A percentile compares a stretch with the other conserved stretches of the same genome.
Evolutionary conservation across 2,329 filamentous ascomycete genomes (phyloP).

Genomic region (Curvularia verruculosa): DNA sequence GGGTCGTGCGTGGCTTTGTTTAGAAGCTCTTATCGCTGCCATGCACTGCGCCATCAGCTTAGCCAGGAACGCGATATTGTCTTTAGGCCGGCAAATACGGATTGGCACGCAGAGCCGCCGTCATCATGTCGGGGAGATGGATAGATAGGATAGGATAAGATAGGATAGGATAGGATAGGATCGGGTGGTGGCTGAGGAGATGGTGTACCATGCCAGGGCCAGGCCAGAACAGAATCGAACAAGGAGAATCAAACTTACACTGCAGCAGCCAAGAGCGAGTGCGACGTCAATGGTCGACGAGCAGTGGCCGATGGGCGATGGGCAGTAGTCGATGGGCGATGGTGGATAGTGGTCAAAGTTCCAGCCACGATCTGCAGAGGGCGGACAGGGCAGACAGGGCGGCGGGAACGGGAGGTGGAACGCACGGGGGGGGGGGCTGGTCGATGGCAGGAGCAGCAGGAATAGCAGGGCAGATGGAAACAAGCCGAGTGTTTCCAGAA

Average conservation of each 20-base stretch:
- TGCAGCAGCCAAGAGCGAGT: constrained; percentile 24
- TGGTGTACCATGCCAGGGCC: not conserved
- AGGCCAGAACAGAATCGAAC: not conserved
- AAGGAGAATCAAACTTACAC: constrained; percentile 33
- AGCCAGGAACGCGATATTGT: constrained; percentile 40
- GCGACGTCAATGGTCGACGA: constrained; percentile 23
- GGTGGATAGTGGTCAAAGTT: too few relatives aligned
- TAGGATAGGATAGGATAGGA: too few relatives aligned
- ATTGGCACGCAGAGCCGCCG: constrained; percentile 7
- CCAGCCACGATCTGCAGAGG: constrained; percentile 21
- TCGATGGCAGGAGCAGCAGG: too few relatives aligned
- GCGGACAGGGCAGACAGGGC: too few relatives aligned
- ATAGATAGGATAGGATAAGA: too few relatives aligned
- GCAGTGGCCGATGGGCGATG: constrained; percentile 9
- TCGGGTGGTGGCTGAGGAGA: too few relatives aligned
- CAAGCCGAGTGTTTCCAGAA: constrained; percentile 45
- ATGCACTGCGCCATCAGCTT: constrained; percentile 40
- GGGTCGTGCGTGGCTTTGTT: constrained; percentile 48
- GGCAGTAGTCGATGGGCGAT: constrained; percentile 10
- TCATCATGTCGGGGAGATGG: not conserved
- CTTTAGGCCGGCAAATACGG: not conserved
- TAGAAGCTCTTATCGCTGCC: constrained; percentile 42
- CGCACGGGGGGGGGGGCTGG: constrained; percentile 29
- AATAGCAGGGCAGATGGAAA: constrained; percentile 19
- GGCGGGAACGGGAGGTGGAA: constrained; percentile 15